Evolutionary conservation across 495 filamentous ascomycete genomes (phyloP), one percentile per base, ranked within the genome.

Genomic region (Lepraria neglecta): DNA sequence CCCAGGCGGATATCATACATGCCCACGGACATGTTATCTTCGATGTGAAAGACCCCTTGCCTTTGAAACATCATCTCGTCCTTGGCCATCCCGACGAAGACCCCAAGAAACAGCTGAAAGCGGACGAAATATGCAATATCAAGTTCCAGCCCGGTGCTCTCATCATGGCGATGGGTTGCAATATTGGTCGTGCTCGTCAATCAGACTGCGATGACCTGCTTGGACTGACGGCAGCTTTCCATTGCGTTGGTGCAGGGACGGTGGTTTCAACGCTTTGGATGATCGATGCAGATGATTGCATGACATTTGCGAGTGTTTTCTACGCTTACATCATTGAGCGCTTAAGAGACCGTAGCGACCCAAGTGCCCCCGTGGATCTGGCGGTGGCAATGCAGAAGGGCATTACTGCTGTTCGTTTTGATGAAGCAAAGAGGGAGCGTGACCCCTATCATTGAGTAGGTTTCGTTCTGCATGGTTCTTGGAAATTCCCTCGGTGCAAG

Each of bases 381-480:
- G 55, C 55, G n/a, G 42, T 43, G 30, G 55, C 40, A 10, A 6
- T 58, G 33, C 55, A 58, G 35, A 58, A 42, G 55, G 55, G 35
- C 35, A 38, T 5, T 31, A 35, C 3, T 46, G 55, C 19, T 58
- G 17, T 43, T 27, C 12, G n/a, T 58, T 19, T 43, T 14, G 9
- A 45, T 44, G 55, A 45, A 58, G 35, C 14, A 7, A 24, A 17
- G 55, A 58, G 17, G 38, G 55, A 58, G 21, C 33, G 19, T 43
- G 55, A 35, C 19, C 55, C 55, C 24, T 58, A 58, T 45, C 55
- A 58, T 58, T 58, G 55, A 35, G 55, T 35, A n/a, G 35, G 30
- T 45, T 58, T 58, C 55, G 19, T 58, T 12, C 40, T 58, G 7
- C 55, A 58, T 0, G 38, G 55, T 19, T 19, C 40, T 45, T 58